Evolutionary conservation across 306 rosid genomes (phyloP).

Genomic region (Arachis hypogaea): DNA sequence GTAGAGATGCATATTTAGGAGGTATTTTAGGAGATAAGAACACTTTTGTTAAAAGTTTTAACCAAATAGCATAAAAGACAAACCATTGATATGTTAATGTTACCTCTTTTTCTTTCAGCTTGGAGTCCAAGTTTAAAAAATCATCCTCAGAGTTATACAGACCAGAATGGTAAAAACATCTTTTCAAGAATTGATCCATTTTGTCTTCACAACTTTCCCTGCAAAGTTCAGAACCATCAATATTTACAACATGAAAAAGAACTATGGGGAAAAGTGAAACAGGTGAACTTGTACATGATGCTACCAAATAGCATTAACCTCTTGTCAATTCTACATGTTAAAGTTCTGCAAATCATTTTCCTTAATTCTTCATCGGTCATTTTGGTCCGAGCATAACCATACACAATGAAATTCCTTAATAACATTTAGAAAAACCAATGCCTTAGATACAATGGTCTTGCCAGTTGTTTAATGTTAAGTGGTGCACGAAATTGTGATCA

Average conservation of each 20-base stretch:
- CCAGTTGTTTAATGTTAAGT: too few relatives aligned
- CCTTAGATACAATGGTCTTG: too few relatives aligned
- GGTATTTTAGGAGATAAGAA: slow-evolving; percentile 12
- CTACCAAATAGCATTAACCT: background rate
- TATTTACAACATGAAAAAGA: slow-evolving; percentile 22
- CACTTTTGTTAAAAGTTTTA: background rate
- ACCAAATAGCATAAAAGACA: slow-evolving; percentile 12
- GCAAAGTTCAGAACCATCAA: slow-evolving; percentile 39
- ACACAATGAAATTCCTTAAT: too few relatives aligned
- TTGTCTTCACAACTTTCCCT: slow-evolving; percentile 91
- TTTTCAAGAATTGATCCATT: slow-evolving; percentile 80
- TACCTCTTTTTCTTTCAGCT: slow-evolving; percentile 87
- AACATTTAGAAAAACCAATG: too few relatives aligned
- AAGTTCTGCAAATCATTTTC: too few relatives aligned
- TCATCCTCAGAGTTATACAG: slow-evolving; percentile 75
- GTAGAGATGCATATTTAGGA: slow-evolving; percentile 10
- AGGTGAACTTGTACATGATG: background rate
- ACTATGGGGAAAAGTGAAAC: slow-evolving; percentile 1
- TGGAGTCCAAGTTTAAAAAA: slow-evolving; percentile 65
- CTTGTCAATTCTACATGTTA: too few relatives aligned
- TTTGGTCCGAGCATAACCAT: too few relatives aligned
- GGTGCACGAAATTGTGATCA: too few relatives aligned
- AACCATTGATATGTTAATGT: background rate
- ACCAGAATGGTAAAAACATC: slow-evolving; percentile 96
- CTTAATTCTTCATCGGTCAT: too few relatives aligned